These are phyloP conservation scores for Vigna nakashimae DNA, from an alignment of 306 rosid genomes.

Conservation along the genomic window DNA sequence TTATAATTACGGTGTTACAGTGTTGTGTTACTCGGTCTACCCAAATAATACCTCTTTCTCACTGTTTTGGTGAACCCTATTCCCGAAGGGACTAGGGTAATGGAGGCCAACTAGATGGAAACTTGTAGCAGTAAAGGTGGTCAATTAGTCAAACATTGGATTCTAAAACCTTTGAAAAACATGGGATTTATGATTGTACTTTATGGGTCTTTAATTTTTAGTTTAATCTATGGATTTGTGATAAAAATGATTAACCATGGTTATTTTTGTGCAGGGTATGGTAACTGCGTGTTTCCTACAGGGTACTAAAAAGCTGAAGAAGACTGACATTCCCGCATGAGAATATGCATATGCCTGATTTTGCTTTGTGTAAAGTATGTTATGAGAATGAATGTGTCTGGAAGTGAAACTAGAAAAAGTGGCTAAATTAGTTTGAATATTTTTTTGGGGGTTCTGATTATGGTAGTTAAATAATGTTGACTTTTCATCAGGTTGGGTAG, in stretches of 20 bases:
- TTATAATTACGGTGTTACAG: conserved; percentile 19
- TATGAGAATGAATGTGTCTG: background rate
- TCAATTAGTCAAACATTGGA: conserved; percentile 46
- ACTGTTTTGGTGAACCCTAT: conserved; percentile 8
- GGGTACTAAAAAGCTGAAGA: conserved; percentile 57
- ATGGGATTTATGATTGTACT: background rate
- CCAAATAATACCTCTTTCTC: background rate
- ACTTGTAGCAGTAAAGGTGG: background rate
- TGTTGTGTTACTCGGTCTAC: conserved; percentile 20
- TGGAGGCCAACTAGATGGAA: background rate
- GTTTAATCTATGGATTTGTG: background rate
- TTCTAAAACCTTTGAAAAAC: background rate
- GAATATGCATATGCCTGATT: conserved; percentile 30
- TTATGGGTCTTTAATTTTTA: background rate
- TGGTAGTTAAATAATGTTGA: conserved; percentile 38
- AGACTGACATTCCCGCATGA: background rate
- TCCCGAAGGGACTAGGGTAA: background rate
- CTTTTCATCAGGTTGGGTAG: conserved; percentile 16
- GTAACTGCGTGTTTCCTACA: conserved; percentile 79
- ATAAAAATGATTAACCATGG: background rate
- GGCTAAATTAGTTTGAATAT: conserved; percentile 8
- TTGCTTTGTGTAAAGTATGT: conserved; percentile 44
- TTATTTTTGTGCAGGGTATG: conserved; percentile 66
- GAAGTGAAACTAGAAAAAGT: background rate
- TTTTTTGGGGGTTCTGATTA: conserved; percentile 38